These are phyloP conservation scores for Gentiana dahurica DNA, from an alignment of 257 asterid genomes.

Conservation along the genomic window DNA sequence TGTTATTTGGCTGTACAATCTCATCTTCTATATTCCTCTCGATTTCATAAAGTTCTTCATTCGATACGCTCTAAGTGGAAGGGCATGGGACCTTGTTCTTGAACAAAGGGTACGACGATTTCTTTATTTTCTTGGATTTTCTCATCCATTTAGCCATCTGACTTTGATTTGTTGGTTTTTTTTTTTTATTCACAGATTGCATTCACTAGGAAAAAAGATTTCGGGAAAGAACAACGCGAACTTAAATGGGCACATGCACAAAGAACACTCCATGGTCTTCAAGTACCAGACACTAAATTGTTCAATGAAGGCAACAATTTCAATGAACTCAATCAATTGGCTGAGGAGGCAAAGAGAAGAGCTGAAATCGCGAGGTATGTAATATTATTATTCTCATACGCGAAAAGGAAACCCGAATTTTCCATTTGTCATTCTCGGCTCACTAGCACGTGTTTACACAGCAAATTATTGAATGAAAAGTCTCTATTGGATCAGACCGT, in stretches of 20 bases:
- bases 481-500: too few species aligned
- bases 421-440: too few species aligned
- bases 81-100: constrained; percentile 33
- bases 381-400: too few species aligned
- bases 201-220: constrained; percentile 54
- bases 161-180: not conserved
- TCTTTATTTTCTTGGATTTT: not conserved
- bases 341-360: constrained; percentile 52
- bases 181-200: constrained; percentile 19
- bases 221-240: constrained; percentile 62
- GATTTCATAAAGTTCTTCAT: constrained; percentile 57
- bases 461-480: too few species aligned
- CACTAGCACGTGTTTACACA: too few species aligned
- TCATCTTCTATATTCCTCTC: constrained; percentile 60
- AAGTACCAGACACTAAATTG: constrained; percentile 32
- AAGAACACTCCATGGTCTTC: constrained; percentile 61
- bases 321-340: constrained; percentile 54
- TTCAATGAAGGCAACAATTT: constrained; percentile 21
- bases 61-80: constrained; percentile 34
- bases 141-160: too few species aligned
- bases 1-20: constrained; percentile 59
- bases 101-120: constrained; percentile 16
- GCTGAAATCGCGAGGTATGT: constrained; percentile 65
- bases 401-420: too few species aligned
- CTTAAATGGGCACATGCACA: constrained; percentile 63